These are phyloP conservation scores for Leccinum variicolor DNA, from an alignment of 768 basidiomycete genomes.

Conservation along the genomic window DNA sequence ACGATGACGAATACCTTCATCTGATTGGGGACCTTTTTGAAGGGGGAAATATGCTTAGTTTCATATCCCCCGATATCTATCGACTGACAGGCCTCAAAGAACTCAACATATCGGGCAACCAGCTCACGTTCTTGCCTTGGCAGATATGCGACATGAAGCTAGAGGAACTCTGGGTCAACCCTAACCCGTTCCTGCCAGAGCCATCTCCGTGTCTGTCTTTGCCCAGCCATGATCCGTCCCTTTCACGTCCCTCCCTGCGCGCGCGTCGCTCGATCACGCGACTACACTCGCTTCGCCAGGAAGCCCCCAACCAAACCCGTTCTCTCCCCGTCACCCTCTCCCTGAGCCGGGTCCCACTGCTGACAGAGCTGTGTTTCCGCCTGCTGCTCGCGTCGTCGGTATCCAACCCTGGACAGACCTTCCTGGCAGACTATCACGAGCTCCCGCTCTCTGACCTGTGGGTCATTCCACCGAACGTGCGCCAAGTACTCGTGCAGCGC, in stretches of 20 bases:
- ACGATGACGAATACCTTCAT: not conserved
- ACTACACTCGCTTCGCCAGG: not conserved
- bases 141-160: constrained; percentile 63
- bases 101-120: constrained; percentile 61
- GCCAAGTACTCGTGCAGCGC: constrained; percentile 25
- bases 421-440: no score
- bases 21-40: not conserved
- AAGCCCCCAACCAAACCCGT: not conserved
- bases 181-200: constrained; percentile 55
- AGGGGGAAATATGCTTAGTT: constrained; percentile 57
- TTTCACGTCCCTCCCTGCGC: not conserved
- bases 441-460: not conserved
- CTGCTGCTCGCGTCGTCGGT: no score
- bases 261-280: no score
- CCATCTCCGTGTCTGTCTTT: constrained; percentile 9
- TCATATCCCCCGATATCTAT: constrained; percentile 62
- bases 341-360: constrained; percentile 21
- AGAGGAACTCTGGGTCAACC: constrained; percentile 42
- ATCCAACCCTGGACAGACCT: no score
- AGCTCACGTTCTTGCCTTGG: constrained; percentile 56
- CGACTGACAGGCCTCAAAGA: constrained; percentile 51
- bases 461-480: constrained; percentile 18
- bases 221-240: constrained; percentile 7
- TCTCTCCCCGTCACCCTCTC: not conserved
- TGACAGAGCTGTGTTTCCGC: no score